A percentile compares a stretch with the other conserved stretches of the same genome.
Conservation (phyloP, 441 rosid genomes). For the Populus hybrid region DNA sequence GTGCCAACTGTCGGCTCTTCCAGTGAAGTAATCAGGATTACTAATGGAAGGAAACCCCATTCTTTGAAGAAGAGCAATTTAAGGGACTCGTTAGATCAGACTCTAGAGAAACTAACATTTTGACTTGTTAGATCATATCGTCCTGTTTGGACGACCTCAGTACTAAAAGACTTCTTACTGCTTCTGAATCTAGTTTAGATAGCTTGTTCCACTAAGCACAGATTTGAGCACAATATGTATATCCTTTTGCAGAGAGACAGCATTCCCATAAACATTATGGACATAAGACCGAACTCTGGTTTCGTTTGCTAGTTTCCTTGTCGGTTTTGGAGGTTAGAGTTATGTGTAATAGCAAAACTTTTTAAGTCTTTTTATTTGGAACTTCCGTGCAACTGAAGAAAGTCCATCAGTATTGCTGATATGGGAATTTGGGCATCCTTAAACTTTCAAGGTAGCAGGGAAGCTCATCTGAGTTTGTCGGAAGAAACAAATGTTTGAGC, state of each 20-base stretch:
- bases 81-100: slow-evolving; percentile 19
- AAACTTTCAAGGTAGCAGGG: no score
- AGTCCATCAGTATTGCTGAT: not conserved
- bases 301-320: not conserved
- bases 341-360: not conserved
- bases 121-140: not conserved
- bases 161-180: not conserved
- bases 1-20: slow-evolving; percentile 21
- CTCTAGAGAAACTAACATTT: slow-evolving; percentile 35
- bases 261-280: not conserved
- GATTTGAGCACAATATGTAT: not conserved
- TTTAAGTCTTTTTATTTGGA: no score
- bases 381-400: no score
- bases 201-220: not conserved
- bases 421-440: not conserved
- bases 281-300: not conserved
- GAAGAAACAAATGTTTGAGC: not conserved
- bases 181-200: no score
- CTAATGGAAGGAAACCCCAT: not conserved
- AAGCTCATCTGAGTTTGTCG: not conserved
- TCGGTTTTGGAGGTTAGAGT: not conserved
- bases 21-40: slow-evolving; percentile 5
- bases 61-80: slow-evolving; percentile 16
- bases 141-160: not conserved
- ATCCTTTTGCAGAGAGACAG: not conserved